Evolutionary conservation across 345 rosid genomes (phyloP), one percentile per base, ranked within the genome.

Genomic region (Rhizophora mangle): DNA sequence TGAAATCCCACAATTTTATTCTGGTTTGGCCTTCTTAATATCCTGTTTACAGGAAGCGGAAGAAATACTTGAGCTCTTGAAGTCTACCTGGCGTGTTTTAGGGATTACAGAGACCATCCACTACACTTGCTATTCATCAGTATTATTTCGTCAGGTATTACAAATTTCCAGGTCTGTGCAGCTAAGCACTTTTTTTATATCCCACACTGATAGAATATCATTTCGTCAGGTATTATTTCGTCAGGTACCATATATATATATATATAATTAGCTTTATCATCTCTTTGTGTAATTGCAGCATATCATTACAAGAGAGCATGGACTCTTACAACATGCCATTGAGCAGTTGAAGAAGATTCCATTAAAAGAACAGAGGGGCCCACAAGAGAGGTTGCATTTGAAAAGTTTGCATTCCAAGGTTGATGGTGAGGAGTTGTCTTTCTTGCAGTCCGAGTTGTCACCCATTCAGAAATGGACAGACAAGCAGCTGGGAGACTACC

Each of bases 31-130:
- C 69, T 62, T 43, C 15, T 1, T 19, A 6, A 26, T 21, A 37
- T 63, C 63, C 36, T 66, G 46, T 69, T 60, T 73, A 55, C 80
- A 95, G 99, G 99, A 92, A 83, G 96, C 87, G 75, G 99, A 95
- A 80, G 96, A 95, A 86, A 95, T 90, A 70, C 96, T 95, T 67
- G 97, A 95, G 89, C 97, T 95, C 63, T 74, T 95, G 68, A 95
- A 87, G 85, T 92, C 96, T 51, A 92, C 97, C 9, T 92, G 99
- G 99, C 90, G 93, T 77, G 89, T 92, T 74, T 84, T 95, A 62
- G 99, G 99, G 75, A 82, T 95, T 66, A 90, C 96, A 43, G 97
- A 92, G 86, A 95, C 97, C 67, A 88, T 90, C 72, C 99, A 95
- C 69, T 88, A 84, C 81, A 88, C 96, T 61, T 95, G 96, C 86